These are phyloP conservation scores for Saturnispora sanitii DNA, from an alignment of 805 yeast genomes.

Conservation along the genomic window DNA sequence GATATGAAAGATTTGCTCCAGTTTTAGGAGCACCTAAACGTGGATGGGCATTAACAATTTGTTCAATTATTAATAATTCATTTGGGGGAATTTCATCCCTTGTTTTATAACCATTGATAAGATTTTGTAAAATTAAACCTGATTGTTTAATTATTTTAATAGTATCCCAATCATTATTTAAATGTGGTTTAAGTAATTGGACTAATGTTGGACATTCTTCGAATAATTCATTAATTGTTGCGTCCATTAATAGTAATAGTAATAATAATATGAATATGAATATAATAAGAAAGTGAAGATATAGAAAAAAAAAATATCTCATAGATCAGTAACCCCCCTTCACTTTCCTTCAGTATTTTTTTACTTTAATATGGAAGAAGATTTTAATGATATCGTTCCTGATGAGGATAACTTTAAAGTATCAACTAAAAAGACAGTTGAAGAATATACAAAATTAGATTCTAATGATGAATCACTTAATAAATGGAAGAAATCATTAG, in stretches of 20 bases:
- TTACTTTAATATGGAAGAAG: no score
- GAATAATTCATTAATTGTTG: slow-evolving; percentile 35
- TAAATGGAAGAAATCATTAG: slow-evolving; percentile 86
- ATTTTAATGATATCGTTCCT: slow-evolving; percentile 47
- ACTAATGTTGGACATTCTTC: slow-evolving; percentile 50
- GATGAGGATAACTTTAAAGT: slow-evolving; percentile 57
- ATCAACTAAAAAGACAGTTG: slow-evolving; percentile 66
- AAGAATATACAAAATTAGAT: slow-evolving; percentile 73
- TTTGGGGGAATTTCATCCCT: background rate
- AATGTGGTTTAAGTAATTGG: slow-evolving; percentile 26
- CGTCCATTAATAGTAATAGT: background rate
- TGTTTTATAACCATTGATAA: slow-evolving; percentile 6
- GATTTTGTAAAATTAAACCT: slow-evolving; percentile 7
- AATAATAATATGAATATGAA: no score
- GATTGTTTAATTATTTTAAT: slow-evolving; percentile 21
- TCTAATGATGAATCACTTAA: slow-evolving; percentile 85
- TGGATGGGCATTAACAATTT: slow-evolving; percentile 86
- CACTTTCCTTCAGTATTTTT: no score
- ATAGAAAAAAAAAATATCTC: no score
- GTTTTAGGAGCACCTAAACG: slow-evolving; percentile 63
- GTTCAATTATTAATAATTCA: slow-evolving; percentile 14
- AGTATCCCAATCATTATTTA: slow-evolving; percentile 17
- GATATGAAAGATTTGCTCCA: no score
- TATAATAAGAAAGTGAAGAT: no score
- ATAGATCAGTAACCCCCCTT: no score